Base-by-base conservation (phyloP, 352 stramenopile species). In the Globisporangium nunn region DNA sequence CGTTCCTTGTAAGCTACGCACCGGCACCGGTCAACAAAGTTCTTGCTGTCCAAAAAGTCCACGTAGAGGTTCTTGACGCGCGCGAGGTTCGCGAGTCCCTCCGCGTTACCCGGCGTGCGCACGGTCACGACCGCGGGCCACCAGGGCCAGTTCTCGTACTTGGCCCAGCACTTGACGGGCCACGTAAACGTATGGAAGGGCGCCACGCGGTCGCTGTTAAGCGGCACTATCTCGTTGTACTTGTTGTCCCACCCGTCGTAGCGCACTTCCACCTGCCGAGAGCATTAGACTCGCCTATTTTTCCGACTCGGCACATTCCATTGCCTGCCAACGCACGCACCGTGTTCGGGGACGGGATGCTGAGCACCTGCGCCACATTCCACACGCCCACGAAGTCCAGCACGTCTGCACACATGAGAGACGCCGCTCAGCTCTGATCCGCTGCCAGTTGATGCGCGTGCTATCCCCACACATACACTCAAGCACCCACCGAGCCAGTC, bases 101-200 rank as follows among this genome's bases (percentile, higher is more conserved):
- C 63, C 11, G 23, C 30, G 1, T 66, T 88, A 4, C 79, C 79
- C 28, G 79, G 77, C 2, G 74, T 62, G 5, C 79, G 81, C 41
- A 92, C 74, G 1, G 78, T 88, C 45, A 88, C 80, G 75, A 35
- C 74, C 58, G 58, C 74, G 50, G 82, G 79, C 82, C 82, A 92
- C 50, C 75, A 65, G 1, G 82, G 82, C 78, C 78, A 92, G 52
- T 92, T 92, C n/a, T 79, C 67, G 62, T 88, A 92, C 55, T 86
- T 88, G 51, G 81, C 80, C 82, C 82, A 92, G 56, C 79, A 87
- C 61, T 90, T 90, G 62, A 90, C 79, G 6, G 66, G 55, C 78
- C 71, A 89, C 49, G 82, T 92, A 53, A 79, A 92, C 35, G 79
- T 88, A 52, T 92, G 74, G 60, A 79, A 90, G 5, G 82, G 82